Base-by-base conservation (phyloP, 768 basidiomycete genomes). In the Zangia roseola region DNA sequence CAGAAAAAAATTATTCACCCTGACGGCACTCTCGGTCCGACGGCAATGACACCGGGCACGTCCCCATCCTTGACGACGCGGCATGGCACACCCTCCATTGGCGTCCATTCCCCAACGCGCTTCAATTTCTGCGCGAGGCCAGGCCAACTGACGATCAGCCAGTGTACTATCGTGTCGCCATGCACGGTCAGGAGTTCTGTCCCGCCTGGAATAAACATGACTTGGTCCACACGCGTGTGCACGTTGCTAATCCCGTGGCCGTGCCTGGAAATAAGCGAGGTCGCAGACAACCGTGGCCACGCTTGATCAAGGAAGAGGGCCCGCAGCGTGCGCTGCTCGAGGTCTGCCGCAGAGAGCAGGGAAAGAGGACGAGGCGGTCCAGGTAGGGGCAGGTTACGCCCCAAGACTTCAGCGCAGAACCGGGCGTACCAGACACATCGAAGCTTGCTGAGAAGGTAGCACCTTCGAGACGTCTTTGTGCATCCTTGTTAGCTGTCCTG, bases 141-240 rank as follows among this genome's bases (percentile, higher is more conserved):
- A 9, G 63, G 52, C 41, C 49, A 42, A 30, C 40, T 39, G 40
- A 55, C 45, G 45, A 68, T 34, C 24, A 51, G 43, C 65, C 63
- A 65, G 8, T 65, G 56, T 2, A 53, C 47, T 6, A 65, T 36
- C 44, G 16, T 62, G 25, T 65, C 61, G 10, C 44, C 48, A 13
- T 65, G 65, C 7, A 65, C 64, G 14, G 60, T 65, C 52, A 65
- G 35, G 0, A 68, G 8, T 38, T 65, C 65, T 2, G 50, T 49
- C 34, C 65, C 63, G 2, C 64, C 64, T 1, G 45, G 53, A 16
- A 65, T 44, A 24, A 65, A 58, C 34, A 65, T 33, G 24, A 65
- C 66, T 33, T 65, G 64, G 41, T 65, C 63, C 12, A 65, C 60
- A 2, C 42, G 51, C 1, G 9, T 37, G 17, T 13, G 17, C 9